A percentile compares a stretch with the other conserved stretches of the same genome.
These are phyloP conservation scores for Extremus antarcticus DNA, from an alignment of 495 filamentous ascomycete genomes.

Conservation along the genomic window DNA sequence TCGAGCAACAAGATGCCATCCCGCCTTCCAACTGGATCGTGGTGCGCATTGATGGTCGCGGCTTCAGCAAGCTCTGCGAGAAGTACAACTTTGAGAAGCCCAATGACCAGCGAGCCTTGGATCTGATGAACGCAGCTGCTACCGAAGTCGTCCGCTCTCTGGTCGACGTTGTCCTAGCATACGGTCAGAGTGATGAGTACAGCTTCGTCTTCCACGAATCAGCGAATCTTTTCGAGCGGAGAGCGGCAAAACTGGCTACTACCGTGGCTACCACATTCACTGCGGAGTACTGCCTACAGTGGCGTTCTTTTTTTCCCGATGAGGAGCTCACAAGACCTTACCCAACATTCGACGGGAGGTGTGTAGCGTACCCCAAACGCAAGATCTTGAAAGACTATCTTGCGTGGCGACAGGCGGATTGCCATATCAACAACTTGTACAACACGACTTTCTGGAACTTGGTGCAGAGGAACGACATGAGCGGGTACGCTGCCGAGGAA, in stretches of 20 bases:
- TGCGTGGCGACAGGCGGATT: constrained; percentile 94
- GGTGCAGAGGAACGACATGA: constrained; percentile 65
- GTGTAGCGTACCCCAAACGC: constrained; percentile 72
- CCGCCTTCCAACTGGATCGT: constrained; percentile 91
- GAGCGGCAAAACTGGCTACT: constrained; percentile 75
- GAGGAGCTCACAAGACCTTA: constrained; percentile 58
- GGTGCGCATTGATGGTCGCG: constrained; percentile 81
- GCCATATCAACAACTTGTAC: constrained; percentile 96
- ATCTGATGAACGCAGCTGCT: constrained; percentile 92
- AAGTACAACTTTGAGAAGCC: constrained; percentile 84
- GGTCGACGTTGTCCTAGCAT: constrained; percentile 74
- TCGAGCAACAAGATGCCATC: constrained; percentile 69
- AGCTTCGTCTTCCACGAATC: constrained; percentile 84
- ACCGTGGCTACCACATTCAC: constrained; percentile 90
- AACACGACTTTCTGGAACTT: constrained; percentile 95
- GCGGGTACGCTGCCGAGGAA: constrained; percentile 64
- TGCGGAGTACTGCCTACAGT: constrained; percentile 75
- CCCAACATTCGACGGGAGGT: constrained; percentile 84
- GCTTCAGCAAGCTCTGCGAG: constrained; percentile 68
- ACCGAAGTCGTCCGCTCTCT: constrained; percentile 71
- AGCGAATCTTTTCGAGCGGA: constrained; percentile 73
- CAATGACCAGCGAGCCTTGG: constrained; percentile 75
- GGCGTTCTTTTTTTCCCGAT: constrained; percentile 63
- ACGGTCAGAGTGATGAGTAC: constrained; percentile 87
- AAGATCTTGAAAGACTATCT: constrained; percentile 83